phyloP scores from a whole-genome alignment of 78 protist genomes.

The Salpingoeca rosetta region DNA sequence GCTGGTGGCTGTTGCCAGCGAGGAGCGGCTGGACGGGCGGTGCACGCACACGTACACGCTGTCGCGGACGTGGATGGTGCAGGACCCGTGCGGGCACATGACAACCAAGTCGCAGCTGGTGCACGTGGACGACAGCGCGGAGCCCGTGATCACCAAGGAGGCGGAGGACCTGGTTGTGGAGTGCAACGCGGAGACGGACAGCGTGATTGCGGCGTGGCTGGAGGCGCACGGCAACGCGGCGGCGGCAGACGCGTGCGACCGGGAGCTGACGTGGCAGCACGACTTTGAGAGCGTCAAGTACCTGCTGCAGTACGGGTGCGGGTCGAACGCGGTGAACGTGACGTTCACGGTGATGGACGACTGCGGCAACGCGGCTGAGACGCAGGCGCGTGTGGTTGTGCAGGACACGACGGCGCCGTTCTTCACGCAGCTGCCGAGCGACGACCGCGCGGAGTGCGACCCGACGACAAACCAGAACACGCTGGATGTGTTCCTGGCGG shows the following conservation, averaged over 20 bases:
- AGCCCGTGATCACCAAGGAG: neutral
- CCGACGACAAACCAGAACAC: no score
- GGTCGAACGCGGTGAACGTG: neutral
- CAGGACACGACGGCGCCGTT: neutral
- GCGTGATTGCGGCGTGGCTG: neutral
- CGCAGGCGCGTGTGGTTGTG: neutral
- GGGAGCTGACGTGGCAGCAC: neutral
- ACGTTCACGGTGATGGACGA: neutral
- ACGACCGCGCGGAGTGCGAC: no score
- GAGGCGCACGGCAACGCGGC: neutral
- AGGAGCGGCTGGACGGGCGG: neutral
- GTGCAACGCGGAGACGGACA: neutral
- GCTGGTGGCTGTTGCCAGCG: neutral
- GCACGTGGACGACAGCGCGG: neutral
- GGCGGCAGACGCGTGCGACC: neutral
- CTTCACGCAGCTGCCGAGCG: no score
- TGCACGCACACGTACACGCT: neutral
- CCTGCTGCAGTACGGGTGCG: neutral
- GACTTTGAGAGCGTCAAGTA: neutral
- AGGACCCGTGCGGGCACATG: neutral
- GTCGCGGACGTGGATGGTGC: neutral
- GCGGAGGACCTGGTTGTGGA: neutral
- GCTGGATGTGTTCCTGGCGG: no score
- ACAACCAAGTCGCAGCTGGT: neutral
- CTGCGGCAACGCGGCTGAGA: neutral